Evolutionary conservation across 257 asterid species (phyloP).

Genomic region (Solanum pimpinellifolium): DNA sequence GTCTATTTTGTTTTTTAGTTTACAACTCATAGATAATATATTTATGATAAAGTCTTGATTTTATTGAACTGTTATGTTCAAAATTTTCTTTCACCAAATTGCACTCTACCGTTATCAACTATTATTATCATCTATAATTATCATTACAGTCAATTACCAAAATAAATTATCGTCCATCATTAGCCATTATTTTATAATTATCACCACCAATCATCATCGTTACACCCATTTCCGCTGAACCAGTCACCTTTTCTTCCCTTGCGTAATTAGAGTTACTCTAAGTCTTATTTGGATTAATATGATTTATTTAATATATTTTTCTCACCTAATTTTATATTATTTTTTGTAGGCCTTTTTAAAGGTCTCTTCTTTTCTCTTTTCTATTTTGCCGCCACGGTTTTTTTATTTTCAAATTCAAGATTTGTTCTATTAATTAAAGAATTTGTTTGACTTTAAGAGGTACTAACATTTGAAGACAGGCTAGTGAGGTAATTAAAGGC

Average conservation of each 20-base stretch:
- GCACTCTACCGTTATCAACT: fast-evolving
- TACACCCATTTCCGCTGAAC: neutral
- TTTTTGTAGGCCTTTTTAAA: neutral
- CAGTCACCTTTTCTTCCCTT: neutral
- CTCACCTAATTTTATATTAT: neutral
- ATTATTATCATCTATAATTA: neutral
- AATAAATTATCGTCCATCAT: neutral
- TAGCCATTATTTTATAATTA: too few relatives aligned
- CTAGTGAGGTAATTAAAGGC: neutral
- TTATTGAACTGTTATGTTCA: too few relatives aligned
- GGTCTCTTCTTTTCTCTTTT: neutral
- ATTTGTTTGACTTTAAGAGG: neutral
- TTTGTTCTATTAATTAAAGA: neutral
- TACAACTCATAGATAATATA: neutral
- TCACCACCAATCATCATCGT: too few relatives aligned
- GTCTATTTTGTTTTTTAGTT: too few relatives aligned
- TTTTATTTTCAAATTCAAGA: neutral
- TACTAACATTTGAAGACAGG: neutral
- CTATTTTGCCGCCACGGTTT: neutral
- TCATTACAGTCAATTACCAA: fast-evolving
- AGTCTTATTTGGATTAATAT: neutral
- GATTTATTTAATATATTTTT: neutral
- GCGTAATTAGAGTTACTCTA: neutral
- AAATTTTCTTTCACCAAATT: too few relatives aligned
- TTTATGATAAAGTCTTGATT: too few relatives aligned